These are phyloP conservation scores for Penicillium sp. DNA, from an alignment of 2,329 filamentous ascomycete genomes.

Conservation along the genomic window DNA sequence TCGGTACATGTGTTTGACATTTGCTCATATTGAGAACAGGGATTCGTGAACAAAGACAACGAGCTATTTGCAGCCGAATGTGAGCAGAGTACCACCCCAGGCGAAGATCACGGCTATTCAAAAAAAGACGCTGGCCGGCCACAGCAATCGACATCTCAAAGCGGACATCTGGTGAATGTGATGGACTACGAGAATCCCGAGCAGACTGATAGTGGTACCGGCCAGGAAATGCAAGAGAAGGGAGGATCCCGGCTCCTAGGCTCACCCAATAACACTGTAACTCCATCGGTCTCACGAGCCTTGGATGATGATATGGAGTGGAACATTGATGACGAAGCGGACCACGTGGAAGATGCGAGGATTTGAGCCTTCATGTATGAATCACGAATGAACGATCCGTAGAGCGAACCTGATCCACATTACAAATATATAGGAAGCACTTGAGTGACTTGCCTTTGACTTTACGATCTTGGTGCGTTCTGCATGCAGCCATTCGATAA, in stretches of 20 bases:
- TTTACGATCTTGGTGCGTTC: too few relatives aligned
- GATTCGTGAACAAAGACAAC: slow-evolving; percentile 53
- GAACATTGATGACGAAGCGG: slow-evolving; percentile 5
- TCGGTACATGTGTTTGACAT: not conserved
- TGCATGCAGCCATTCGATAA: not conserved
- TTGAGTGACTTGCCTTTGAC: too few relatives aligned
- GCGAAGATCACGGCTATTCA: not conserved
- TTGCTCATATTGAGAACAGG: slow-evolving; percentile 26
- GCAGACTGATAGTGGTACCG: slow-evolving; percentile 28
- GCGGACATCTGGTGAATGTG: slow-evolving; percentile 31
- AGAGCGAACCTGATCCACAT: not conserved
- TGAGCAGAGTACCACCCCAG: slow-evolving; percentile 15
- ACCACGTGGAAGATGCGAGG: slow-evolving; percentile 14
- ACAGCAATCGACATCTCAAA: slow-evolving; percentile 2
- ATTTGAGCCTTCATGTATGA: slow-evolving; percentile 9
- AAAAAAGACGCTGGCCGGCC: not conserved
- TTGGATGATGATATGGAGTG: slow-evolving; percentile 8
- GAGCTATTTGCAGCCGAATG: slow-evolving; percentile 39
- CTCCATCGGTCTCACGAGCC: slow-evolving; percentile 6
- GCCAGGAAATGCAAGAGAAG: slow-evolving; percentile 43
- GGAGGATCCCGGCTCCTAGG: slow-evolving; percentile 23
- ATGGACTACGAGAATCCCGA: slow-evolving; percentile 40
- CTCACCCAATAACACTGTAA: slow-evolving; percentile 11
- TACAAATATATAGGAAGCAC: not conserved
- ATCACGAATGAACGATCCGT: slow-evolving; percentile 16